These are phyloP conservation scores for Pythium aquatile DNA, from an alignment of 352 stramenopile genomes.

Conservation along the genomic window DNA sequence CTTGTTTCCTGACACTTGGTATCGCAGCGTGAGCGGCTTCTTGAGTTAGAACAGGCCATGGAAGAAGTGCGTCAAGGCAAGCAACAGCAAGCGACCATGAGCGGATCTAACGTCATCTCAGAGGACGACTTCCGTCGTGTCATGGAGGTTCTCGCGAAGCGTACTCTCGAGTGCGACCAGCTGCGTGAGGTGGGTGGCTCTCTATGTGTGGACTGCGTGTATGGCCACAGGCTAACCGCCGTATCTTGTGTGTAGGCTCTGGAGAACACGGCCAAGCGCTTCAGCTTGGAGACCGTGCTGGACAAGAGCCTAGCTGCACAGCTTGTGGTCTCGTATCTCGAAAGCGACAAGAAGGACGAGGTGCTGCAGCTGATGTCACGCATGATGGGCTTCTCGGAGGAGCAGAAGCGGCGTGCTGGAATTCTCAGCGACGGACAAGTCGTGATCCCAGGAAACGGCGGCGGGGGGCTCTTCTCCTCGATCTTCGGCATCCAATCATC, in stretches of 20 bases:
- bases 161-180: conserved; percentile 66
- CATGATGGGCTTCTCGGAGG: conserved; percentile 75
- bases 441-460: conserved; percentile 52
- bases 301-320: conserved; percentile 73
- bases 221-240: too few species aligned
- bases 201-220: background rate
- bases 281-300: conserved; percentile 50
- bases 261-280: conserved; percentile 54
- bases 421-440: conserved; percentile 34
- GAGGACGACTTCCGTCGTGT: conserved; percentile 54
- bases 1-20: background rate
- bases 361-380: conserved; percentile 67
- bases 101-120: background rate
- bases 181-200: conserved; percentile 48
- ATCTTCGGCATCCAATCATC: conserved; percentile 41
- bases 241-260: conserved; percentile 34
- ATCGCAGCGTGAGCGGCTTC: conserved; percentile 41
- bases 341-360: conserved; percentile 69
- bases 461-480: conserved; percentile 66
- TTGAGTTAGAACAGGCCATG: conserved; percentile 46
- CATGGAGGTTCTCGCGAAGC: conserved; percentile 53
- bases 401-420: conserved; percentile 65
- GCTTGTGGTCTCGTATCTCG: conserved; percentile 73
- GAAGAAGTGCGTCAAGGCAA: conserved; percentile 19
- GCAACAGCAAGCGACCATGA: conserved; percentile 12